phyloP scores from a whole-genome alignment of 768 basidiomycete genomes.

The Neoboletus subvelutipes region DNA sequence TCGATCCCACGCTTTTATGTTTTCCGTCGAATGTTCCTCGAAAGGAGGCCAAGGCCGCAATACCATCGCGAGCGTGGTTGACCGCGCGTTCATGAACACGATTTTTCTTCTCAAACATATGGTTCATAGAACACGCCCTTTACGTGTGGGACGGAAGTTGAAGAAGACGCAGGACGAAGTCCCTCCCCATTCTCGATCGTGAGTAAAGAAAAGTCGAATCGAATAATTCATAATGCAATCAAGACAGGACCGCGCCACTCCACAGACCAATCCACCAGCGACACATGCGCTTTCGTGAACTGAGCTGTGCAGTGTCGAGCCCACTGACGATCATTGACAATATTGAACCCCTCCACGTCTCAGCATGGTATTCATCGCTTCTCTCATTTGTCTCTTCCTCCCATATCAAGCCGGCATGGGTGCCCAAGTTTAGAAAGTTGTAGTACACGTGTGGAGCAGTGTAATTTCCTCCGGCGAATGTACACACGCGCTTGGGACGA shows the following conservation, averaged over 20 bases:
- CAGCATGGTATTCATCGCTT: constrained; percentile 12
- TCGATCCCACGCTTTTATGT: not conserved
- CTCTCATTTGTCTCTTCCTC: constrained; percentile 40
- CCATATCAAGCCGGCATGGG: constrained; percentile 42
- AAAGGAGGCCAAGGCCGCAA: not conserved
- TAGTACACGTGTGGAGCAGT: constrained; percentile 53
- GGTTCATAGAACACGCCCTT: not conserved
- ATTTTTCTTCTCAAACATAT: not conserved
- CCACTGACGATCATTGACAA: constrained; percentile 46
- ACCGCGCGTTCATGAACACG: not conserved
- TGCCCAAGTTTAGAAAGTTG: constrained; percentile 46
- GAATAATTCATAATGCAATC: not conserved
- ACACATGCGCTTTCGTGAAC: constrained; percentile 55
- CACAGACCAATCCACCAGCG: constrained; percentile 64
- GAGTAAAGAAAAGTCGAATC: not conserved
- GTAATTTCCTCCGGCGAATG: constrained; percentile 64
- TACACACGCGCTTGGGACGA: constrained; percentile 45
- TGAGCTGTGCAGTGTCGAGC: constrained; percentile 47
- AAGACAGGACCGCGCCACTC: constrained; percentile 14
- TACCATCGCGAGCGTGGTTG: not conserved
- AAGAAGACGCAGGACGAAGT: not conserved
- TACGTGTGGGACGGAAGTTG: not conserved
- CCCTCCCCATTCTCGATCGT: not conserved
- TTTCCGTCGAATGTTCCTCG: not conserved
- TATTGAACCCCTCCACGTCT: constrained; percentile 48